Conservation (phyloP, 2,329 filamentous ascomycete genomes). For the Verticillium klebahnii region DNA sequence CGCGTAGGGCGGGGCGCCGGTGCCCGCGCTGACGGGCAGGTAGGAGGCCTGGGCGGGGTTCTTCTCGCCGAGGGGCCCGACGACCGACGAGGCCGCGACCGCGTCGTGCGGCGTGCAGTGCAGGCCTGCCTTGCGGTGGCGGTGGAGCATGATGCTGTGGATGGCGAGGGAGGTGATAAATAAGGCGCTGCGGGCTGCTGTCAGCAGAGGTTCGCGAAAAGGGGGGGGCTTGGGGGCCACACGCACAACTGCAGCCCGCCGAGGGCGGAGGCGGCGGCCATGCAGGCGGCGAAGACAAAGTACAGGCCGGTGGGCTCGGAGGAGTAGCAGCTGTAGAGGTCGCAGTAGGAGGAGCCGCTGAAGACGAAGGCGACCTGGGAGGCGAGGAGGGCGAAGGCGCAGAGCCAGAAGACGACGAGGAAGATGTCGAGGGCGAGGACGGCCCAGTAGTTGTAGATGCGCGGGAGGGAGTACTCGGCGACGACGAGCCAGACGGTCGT, state of each 20-base stretch:
- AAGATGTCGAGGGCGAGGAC: constrained; percentile 46
- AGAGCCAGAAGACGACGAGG: constrained; percentile 48
- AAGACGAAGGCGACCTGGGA: constrained; percentile 24
- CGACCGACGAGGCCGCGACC: not conserved
- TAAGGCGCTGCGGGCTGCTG: constrained; percentile 27
- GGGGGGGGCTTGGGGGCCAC: rapidly evolving
- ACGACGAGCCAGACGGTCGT: constrained; percentile 41
- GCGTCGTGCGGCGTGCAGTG: constrained; percentile 26
- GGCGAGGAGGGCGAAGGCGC: constrained; percentile 36
- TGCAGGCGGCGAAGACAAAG: constrained; percentile 16
- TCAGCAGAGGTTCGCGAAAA: not conserved
- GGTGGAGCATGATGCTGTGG: constrained; percentile 34
- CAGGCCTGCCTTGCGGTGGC: constrained; percentile 38
- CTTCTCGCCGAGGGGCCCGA: not conserved
- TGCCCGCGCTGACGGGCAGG: not conserved
- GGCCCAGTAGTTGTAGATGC: constrained; percentile 47
- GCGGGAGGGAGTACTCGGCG: constrained; percentile 32
- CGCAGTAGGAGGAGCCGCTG: constrained; percentile 14
- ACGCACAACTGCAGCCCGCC: constrained; percentile 40
- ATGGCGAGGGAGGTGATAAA: constrained; percentile 36
- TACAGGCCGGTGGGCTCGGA: constrained; percentile 7
- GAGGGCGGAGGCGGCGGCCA: constrained; percentile 31
- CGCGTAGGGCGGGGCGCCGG: not conserved
- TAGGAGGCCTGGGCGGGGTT: not conserved
- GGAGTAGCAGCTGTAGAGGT: constrained; percentile 19